Evolutionary conservation across 2,329 filamentous ascomycete species (phyloP), one percentile per base, ranked within the genome.

Genomic region (Cladosporium oxysporum): DNA sequence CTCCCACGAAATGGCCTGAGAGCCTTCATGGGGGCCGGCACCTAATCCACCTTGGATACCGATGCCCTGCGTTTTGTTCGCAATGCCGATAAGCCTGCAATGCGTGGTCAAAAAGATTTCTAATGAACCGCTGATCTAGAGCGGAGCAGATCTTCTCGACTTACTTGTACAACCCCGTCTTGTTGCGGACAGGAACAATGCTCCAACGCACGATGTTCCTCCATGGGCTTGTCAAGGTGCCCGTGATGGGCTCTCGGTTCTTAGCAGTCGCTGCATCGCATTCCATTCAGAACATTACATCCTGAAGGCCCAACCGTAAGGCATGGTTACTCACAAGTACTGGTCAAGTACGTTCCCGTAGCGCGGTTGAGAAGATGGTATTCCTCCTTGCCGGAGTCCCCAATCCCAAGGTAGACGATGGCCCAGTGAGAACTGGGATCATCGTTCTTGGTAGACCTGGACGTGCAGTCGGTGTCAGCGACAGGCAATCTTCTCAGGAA

Each of bases 381-480:
- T 12, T 53, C 50, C 23, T 53, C 50, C 50, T 53, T 53, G 26
- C 23, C 29, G 14, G 50, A 53, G 5, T 53, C 23, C 11, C 50
- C 50, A 23, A 53, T 53, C 6, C 50, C 50, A 23, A 53, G 23
- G 50, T 53, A 53, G 50, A 53, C 50, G 23, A 53, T 53, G 23
- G 50, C 50, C 50, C 50, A 53, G 50, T 53, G 50, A 28, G 50
- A 53, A 23, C 7, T 16, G 2, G n/a, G 2, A 26, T 53, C 50
- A 16, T 23, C 12, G 50, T 53, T 26, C 23, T 53, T 53, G 50
- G 50, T 53, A 8, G 4, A 12, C 26, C 50, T 53, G 50, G 14
- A 5, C 26, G 50, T 10, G 12, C 33, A 35, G 1, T 35, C 10
- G 33, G 33, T 14, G 12, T 35, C 14, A 35, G 12, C 33, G 11